phyloP scores from a whole-genome alignment of 306 rosid genomes.

The Vigna trinervia region DNA sequence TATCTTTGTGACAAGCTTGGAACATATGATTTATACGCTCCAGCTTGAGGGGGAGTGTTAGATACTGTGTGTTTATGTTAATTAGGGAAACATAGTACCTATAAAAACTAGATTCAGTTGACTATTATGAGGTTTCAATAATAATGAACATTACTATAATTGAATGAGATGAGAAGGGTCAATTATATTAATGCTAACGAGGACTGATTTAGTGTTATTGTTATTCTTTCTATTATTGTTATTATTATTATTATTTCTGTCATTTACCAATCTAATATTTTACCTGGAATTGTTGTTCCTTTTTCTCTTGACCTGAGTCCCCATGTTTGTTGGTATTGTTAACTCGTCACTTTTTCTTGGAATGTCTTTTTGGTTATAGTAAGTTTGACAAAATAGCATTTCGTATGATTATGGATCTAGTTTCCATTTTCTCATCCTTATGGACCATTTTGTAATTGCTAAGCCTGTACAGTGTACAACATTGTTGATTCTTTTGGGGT shows the following conservation, averaged over 20 bases:
- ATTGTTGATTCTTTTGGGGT: constrained; percentile 42
- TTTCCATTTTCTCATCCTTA: constrained; percentile 30
- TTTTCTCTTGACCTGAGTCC: constrained; percentile 21
- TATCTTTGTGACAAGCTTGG: too few relatives aligned
- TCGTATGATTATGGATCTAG: constrained; percentile 6
- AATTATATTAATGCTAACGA: too few relatives aligned
- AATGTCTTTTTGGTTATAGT: constrained; percentile 1
- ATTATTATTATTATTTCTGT: neutral
- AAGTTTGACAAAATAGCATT: constrained; percentile 11
- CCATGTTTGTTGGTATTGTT: constrained; percentile 21
- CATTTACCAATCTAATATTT: constrained; percentile 36
- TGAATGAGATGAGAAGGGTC: too few relatives aligned
- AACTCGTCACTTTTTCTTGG: constrained; percentile 13
- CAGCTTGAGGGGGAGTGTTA: too few relatives aligned
- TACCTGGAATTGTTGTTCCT: constrained; percentile 22
- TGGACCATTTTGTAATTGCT: constrained; percentile 36
- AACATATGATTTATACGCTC: too few relatives aligned
- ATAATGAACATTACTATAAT: too few relatives aligned
- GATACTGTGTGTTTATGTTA: too few relatives aligned
- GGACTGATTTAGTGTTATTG: neutral
- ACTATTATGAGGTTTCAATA: too few relatives aligned
- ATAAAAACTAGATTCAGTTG: too few relatives aligned
- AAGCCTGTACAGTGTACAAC: constrained; percentile 28
- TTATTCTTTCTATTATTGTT: neutral
- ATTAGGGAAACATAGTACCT: too few relatives aligned